Evolutionary conservation across 495 filamentous ascomycete species (phyloP).

Genomic region (Daldinia loculata): DNA sequence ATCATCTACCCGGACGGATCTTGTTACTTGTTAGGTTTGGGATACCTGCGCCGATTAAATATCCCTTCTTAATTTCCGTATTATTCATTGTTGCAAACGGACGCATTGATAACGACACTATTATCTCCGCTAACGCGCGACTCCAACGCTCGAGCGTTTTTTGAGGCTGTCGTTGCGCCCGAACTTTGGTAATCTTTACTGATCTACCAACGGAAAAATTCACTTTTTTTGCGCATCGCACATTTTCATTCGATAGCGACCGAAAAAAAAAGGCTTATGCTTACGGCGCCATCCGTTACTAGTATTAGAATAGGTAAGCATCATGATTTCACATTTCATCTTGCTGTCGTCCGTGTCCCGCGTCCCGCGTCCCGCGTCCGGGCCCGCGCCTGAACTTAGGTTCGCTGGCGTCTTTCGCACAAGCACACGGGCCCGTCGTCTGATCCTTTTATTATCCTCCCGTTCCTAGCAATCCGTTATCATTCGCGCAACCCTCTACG

Average conservation of each 20-base stretch:
- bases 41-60: not conserved
- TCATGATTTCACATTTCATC: slow-evolving; percentile 23
- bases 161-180: slow-evolving; percentile 15
- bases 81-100: not conserved
- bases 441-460: not conserved
- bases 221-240: slow-evolving; percentile 20
- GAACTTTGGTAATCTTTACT: slow-evolving; percentile 36
- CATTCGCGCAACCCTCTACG: slow-evolving; percentile 17
- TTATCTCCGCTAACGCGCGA: slow-evolving; percentile 12
- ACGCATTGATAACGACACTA: slow-evolving; percentile 13
- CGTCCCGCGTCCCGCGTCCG: not conserved
- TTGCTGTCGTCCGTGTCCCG: not conserved
- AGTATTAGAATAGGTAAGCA: slow-evolving; percentile 38
- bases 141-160: slow-evolving; percentile 6
- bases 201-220: slow-evolving; percentile 28
- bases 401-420: not conserved
- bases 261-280: slow-evolving; percentile 18
- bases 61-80: slow-evolving; percentile 6
- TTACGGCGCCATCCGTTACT: slow-evolving; percentile 30
- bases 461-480: slow-evolving; percentile 4
- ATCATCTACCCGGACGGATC: not conserved
- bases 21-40: not conserved
- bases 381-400: not conserved
- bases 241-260: slow-evolving; percentile 34
- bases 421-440: not conserved